Conservation (phyloP, 139 green algal genomes). For the Edaphochlamys debaryana region DNA sequence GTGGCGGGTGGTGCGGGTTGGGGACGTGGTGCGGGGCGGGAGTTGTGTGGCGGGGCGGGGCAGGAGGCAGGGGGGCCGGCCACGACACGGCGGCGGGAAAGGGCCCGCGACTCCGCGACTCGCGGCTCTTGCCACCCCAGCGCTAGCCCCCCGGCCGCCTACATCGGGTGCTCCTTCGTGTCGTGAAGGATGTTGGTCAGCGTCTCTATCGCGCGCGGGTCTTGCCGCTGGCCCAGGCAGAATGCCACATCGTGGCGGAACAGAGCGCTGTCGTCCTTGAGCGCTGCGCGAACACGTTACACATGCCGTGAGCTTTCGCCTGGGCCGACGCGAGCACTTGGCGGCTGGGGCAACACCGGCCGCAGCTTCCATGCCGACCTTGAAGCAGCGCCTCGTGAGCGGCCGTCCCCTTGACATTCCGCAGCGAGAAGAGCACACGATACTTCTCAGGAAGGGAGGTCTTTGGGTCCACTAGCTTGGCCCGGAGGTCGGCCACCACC, state of each 20-base stretch:
- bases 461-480: constrained; percentile 60
- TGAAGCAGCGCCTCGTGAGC: constrained; percentile 70
- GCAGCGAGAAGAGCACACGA: constrained; percentile 82
- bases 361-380: constrained; percentile 61
- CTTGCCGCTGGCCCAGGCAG: constrained; percentile 89
- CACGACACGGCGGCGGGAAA: no score
- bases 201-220: constrained; percentile 68
- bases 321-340: no score
- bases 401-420: constrained; percentile 64
- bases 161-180: constrained; percentile 82
- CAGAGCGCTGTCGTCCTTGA: constrained; percentile 81
- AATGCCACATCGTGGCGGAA: constrained; percentile 94
- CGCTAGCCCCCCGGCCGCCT: no score
- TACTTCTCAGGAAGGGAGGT: constrained; percentile 82
- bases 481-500: constrained; percentile 56
- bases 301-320: background rate
- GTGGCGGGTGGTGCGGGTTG: no score
- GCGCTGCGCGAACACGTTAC: constrained; percentile 50
- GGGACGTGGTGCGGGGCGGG: background rate
- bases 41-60: background rate
- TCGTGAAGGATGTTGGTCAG: constrained; percentile 75
- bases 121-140: no score
- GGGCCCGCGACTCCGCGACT: no score
- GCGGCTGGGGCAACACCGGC: no score
- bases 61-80: background rate